Evolutionary conservation across 768 basidiomycete species (phyloP).

Genomic region (Gyrodon lividus): DNA sequence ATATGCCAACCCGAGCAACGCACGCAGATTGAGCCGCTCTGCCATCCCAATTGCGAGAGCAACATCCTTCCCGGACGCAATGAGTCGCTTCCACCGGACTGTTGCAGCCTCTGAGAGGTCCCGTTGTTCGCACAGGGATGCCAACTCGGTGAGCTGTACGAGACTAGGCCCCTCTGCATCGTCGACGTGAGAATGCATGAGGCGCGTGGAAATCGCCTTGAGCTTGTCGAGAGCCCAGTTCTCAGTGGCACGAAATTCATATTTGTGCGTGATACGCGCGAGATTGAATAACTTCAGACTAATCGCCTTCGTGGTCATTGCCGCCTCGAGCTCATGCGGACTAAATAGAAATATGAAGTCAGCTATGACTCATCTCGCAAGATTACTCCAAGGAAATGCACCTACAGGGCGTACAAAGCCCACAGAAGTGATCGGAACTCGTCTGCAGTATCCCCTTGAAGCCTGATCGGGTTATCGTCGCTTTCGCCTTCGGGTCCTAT

Average conservation of each 20-base stretch:
- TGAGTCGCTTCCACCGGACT: slow-evolving; percentile 46
- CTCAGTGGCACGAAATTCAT: slow-evolving; percentile 46
- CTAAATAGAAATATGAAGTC: slow-evolving; percentile 26
- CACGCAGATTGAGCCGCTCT: slow-evolving; percentile 46
- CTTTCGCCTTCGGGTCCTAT: slow-evolving; percentile 43
- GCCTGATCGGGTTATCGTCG: slow-evolving; percentile 50
- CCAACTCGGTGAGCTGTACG: slow-evolving; percentile 50
- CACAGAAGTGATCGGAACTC: slow-evolving; percentile 55
- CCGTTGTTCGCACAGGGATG: slow-evolving; percentile 47
- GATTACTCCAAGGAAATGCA: slow-evolving; percentile 8
- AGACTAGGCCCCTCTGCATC: slow-evolving; percentile 39
- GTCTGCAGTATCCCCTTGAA: slow-evolving; percentile 46
- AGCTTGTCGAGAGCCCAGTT: slow-evolving; percentile 45
- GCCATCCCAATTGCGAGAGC: slow-evolving; percentile 45
- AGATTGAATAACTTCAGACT: slow-evolving; percentile 47
- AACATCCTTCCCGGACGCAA: slow-evolving; percentile 45
- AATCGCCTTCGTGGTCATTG: slow-evolving; percentile 41
- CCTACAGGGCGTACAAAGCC: slow-evolving; percentile 53
- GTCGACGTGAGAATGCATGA: slow-evolving; percentile 27
- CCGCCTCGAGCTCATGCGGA: slow-evolving; percentile 45
- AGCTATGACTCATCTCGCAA: slow-evolving; percentile 4
- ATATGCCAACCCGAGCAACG: slow-evolving; percentile 50
- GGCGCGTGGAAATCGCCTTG: slow-evolving; percentile 36
- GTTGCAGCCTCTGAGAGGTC: slow-evolving; percentile 43
- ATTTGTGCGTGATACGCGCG: slow-evolving; percentile 48